A percentile compares a stretch with the other conserved stretches of the same genome.
phyloP scores from a whole-genome alignment of 116 monocot species.

The Zostera marina region DNA sequence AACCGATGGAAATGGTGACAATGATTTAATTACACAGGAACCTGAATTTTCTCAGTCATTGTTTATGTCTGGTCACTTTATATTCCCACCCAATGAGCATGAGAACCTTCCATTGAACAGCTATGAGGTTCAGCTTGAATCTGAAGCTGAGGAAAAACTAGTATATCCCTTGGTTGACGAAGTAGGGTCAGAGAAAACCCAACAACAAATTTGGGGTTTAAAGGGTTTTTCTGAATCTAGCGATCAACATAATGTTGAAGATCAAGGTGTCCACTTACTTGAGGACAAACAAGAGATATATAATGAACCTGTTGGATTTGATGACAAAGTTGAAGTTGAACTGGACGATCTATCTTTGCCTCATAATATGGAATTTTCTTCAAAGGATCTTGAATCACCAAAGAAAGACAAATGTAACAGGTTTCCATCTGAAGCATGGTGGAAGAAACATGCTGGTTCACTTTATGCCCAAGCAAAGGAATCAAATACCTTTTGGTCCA shows the following conservation, averaged over 20 bases:
- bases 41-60: constrained; percentile 26
- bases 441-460: constrained; percentile 46
- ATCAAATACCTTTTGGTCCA: constrained; percentile 47
- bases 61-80: constrained; percentile 74
- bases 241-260: constrained; percentile 5
- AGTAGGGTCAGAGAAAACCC: background rate
- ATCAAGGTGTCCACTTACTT: constrained; percentile 9
- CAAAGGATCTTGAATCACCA: too few species aligned
- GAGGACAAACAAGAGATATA: constrained; percentile 10
- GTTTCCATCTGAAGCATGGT: constrained; percentile 54
- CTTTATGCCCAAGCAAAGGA: constrained; percentile 54
- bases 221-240: constrained; percentile 4
- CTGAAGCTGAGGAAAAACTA: constrained; percentile 3
- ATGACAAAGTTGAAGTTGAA: constrained; percentile 9
- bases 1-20: too few species aligned
- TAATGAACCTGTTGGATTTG: constrained; percentile 6
- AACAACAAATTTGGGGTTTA: constrained; percentile 10
- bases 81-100: constrained; percentile 36
- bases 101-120: constrained; percentile 32
- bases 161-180: constrained; percentile 1
- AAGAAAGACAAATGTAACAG: constrained; percentile 16
- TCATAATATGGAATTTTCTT: constrained; percentile 3
- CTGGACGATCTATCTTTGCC: constrained; percentile 10
- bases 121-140: constrained; percentile 11
- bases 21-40: constrained; percentile 5